phyloP scores from a whole-genome alignment of 2,329 filamentous ascomycete genomes.

The Anisogramma anomala region DNA sequence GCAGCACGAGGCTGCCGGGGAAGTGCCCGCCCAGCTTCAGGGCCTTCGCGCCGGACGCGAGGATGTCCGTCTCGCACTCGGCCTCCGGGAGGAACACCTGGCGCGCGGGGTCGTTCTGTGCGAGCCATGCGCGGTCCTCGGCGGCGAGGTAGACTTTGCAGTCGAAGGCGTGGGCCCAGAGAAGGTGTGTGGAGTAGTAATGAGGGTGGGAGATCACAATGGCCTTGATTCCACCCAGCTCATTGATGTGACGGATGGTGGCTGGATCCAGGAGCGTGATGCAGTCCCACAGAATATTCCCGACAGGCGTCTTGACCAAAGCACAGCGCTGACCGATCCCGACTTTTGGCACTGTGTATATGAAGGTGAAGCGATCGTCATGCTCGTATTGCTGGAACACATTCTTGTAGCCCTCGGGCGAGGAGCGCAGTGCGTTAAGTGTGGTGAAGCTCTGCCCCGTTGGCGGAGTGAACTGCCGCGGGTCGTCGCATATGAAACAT shows the following conservation, averaged over 20 bases:
- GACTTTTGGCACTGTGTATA: conserved; percentile 44
- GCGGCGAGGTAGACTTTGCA: conserved; percentile 58
- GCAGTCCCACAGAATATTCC: conserved; percentile 74
- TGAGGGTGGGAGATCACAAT: conserved; percentile 75
- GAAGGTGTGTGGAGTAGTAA: conserved; percentile 65
- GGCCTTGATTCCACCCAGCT: conserved; percentile 53
- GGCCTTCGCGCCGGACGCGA: conserved; percentile 39
- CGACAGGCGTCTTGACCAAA: conserved; percentile 50
- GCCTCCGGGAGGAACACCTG: conserved; percentile 35
- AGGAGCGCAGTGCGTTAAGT: conserved; percentile 32
- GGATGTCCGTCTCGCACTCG: conserved; percentile 29
- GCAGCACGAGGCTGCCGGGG: conserved; percentile 57
- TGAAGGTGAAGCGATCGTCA: conserved; percentile 34
- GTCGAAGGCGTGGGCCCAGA: conserved; percentile 58
- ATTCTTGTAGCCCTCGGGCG: conserved; percentile 35
- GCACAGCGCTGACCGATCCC: conserved; percentile 67
- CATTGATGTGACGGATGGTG: conserved; percentile 46
- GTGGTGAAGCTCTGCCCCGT: conserved; percentile 56
- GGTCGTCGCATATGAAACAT: conserved; percentile 64
- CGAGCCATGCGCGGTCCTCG: conserved; percentile 57
- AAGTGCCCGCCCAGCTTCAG: conserved; percentile 73
- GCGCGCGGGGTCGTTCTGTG: conserved; percentile 26
- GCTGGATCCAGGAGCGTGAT: conserved; percentile 56
- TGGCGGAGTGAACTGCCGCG: conserved; percentile 57
- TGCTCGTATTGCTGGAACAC: conserved; percentile 35